Evolutionary conservation across 306 rosid genomes (phyloP), one percentile per base, ranked within the genome.

Genomic region (Trifolium subterraneum): DNA sequence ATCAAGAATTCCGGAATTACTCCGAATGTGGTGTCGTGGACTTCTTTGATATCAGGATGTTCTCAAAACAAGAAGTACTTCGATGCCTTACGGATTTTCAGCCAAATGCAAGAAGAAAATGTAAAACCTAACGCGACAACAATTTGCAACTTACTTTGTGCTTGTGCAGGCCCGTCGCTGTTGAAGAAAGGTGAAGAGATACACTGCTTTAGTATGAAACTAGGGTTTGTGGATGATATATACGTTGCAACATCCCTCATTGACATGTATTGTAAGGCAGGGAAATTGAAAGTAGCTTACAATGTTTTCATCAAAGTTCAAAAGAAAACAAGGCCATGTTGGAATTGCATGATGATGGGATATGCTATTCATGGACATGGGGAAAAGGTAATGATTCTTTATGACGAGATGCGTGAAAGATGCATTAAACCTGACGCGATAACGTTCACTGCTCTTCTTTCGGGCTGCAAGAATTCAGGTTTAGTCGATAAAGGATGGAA

Each of bases 271-370:
- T 55, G 91, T 23, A 86, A 90, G 82, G 86, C 86, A 52, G 96
- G 96, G 3, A 84, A 83, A 15, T 25, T 88, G 20, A 72, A 76
- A 66, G 79, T 65, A 15, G 93, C 89, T 42, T 55, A 59, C 45
- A 71, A 78, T 47, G 70, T 90, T 73, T 90, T 90, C 83, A 63
- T 58, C 74, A 84, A 72, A 76, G 88, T 80, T 78, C 71, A 70
- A 68, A 80, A 72, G 78, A 90, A 86, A 82, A 83, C 91, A 42
- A 68, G 81, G 38, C 87, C 89, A 3, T 90, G 91, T 80, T 90
- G 93, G 96, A 90, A 90, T 76, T 88, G 96, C 82, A 81, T 90
- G 90, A 84, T 90, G 81, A 86, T 86, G 90, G 93, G 90, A 50
- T 81, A 79, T 83, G 87, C 96, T 23, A 78, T 65, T 60, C 78